Evolutionary conservation across 73 alveolate species (phyloP), one percentile per base, ranked within the genome.

Genomic region (Paramecium tetraurelia): DNA sequence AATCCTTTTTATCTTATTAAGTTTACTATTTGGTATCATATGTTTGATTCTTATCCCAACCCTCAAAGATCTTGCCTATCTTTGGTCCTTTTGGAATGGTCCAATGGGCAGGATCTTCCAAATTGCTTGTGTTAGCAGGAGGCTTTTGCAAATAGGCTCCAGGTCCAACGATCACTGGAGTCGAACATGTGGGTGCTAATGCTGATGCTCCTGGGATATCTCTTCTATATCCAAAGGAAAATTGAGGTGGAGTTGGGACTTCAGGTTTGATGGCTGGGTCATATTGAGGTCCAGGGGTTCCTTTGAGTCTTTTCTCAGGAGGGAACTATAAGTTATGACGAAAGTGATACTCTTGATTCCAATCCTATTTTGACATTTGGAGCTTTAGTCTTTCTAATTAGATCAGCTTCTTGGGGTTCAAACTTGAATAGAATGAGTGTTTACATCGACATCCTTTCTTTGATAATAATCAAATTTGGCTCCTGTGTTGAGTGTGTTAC

Each of bases 241-340:
- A 96, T 80, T 83, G 43, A 44, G 96, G 94, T 35, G 96, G 90
- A 21, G 80, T 90, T 35, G 89, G 80, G 7, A 93, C 85, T 68
- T 95, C 97, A 22, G 96, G 98, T 35, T 83, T 80, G 6, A 94
- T 93, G 33, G 92, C 72, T 16, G 98, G 98, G 41, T 70, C 85
- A 69, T 96, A 96, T 92, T 95, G 86, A 21, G 98, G 98, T 4
- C 98, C 98, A 38, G 98, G 98, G 27, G 94, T 96, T 24, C 94
- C 88, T 86, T 96, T 95, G 7, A 95, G 85, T 53, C 94, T 71
- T 46, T 89, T 89, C 14, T 92, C 95, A 33, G 90, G 90, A 44
- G 95, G 95, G 31, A 85, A 85, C 95, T 89, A 14, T 1, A 58
- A n/a, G 72, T 71, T 59, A 21, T 86, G 14, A 86, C 7, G 18